Evolutionary conservation across 441 rosid species (phyloP).

Genomic region (Populus trichocarpa): DNA sequence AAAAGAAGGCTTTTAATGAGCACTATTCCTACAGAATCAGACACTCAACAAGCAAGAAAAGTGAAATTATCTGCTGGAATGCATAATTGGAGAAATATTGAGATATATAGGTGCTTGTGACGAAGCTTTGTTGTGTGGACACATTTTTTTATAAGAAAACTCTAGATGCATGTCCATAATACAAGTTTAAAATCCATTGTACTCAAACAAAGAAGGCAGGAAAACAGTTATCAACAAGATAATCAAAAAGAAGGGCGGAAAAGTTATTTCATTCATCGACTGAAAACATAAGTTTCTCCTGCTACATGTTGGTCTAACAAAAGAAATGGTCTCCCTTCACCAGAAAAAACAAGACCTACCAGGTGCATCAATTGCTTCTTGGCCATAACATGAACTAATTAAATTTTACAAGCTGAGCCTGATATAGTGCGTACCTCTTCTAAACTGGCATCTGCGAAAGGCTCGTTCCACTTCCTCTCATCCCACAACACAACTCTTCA

Average conservation of each 20-base stretch:
- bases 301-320: not conserved
- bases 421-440: slow-evolving; percentile 10
- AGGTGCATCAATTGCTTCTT: not conserved
- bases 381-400: not conserved
- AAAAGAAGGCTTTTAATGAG: not conserved
- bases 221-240: not conserved
- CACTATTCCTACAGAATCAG: not conserved
- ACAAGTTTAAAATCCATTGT: not conserved
- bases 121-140: not conserved
- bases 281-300: not conserved
- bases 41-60: not conserved
- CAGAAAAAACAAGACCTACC: not conserved
- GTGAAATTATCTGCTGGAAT: not conserved
- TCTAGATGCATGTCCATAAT: not conserved
- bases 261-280: not conserved
- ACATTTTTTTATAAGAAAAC: not conserved
- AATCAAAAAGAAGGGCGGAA: not conserved
- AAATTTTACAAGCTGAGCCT: not conserved
- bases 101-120: not conserved
- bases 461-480: not conserved
- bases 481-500: not conserved
- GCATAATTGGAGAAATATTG: not conserved
- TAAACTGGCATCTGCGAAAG: not conserved
- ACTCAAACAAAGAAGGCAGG: not conserved
- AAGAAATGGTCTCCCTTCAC: not conserved